Base-by-base conservation (phyloP, 2,329 filamentous ascomycete genomes). In the Penicillium sp. region DNA sequence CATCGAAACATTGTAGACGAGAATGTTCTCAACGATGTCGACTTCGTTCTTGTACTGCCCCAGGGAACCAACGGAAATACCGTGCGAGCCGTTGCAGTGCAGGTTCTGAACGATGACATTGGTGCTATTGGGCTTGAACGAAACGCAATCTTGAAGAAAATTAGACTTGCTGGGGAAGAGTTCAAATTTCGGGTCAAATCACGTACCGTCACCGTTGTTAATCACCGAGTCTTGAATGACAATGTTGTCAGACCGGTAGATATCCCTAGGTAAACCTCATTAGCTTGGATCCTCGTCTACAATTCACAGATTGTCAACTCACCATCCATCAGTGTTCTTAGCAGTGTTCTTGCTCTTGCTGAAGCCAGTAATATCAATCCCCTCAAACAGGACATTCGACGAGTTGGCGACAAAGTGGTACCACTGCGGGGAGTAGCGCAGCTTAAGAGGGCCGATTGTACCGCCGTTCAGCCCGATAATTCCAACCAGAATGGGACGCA, bases 51-150 rank as follows among this genome's bases (percentile, higher is more conserved):
- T 69, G 70, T 91, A 91, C 73, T 91, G 88, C 25, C 89, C 89
- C 0, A 91, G 78, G 0, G 86, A 89, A 7, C 89, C 89, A n/a
- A 91, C 87, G 10, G 84, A 87, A 65, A 91, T 90, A 42, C 89
- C 89, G 69, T 91, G 89, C 3, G 86, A 89, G 37, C 88, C 87
- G 68, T 88, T 88, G 76, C 89, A 91, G 61, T 80, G 76, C 4
- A 91, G 76, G 63, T 87, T 87, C 71, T 91, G 87, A 5, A 91
- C 83, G 4, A 91, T 73, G 7, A 91, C 84, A 64, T 89, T 83
- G 46, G 87, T 90, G 67, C 83, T 87, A 73, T 91, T 91, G 19
- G 88, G 88, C 75, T 91, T 91, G 82, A 91, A 91, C 0, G 87
- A 87, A 13, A 91, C 86, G 62, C 89, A 91, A 71, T 92, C 84